These are phyloP conservation scores for Pleochaeta shiraiana DNA, from an alignment of 2,329 filamentous ascomycete genomes.

Conservation along the genomic window DNA sequence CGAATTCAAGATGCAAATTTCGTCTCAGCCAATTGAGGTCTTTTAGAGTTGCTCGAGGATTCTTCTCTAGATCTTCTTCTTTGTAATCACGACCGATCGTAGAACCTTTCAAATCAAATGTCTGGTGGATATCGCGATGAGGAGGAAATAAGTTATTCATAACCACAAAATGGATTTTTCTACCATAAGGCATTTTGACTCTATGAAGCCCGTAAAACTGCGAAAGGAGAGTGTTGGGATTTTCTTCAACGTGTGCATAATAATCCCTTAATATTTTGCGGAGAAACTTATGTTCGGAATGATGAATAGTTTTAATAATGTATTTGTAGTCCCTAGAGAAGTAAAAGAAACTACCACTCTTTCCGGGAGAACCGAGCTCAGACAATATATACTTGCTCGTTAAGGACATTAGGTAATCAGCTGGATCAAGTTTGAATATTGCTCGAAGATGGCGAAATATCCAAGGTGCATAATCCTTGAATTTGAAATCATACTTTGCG, in stretches of 20 bases:
- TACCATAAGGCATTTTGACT: conserved; percentile 94
- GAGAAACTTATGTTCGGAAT: conserved; percentile 76
- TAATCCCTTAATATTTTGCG: conserved; percentile 75
- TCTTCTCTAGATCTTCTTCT: conserved; percentile 70
- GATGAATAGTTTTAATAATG: conserved; percentile 99
- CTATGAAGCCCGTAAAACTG: conserved; percentile 96
- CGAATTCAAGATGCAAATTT: conserved; percentile 68
- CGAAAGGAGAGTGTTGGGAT: conserved; percentile 90
- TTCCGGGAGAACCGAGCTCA: conserved; percentile 88
- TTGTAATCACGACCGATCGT: conserved; percentile 81
- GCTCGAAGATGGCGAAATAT: conserved; percentile 83
- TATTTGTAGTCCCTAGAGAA: conserved; percentile 99
- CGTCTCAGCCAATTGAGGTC: conserved; percentile 91
- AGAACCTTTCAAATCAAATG: conserved; percentile 92
- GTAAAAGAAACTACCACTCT: conserved; percentile 99
- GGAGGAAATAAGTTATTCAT: conserved; percentile 99
- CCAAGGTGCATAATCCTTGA: conserved; percentile 99
- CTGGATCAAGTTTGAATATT: conserved; percentile 80
- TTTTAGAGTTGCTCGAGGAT: conserved; percentile 83
- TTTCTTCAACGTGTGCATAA: conserved; percentile 76
- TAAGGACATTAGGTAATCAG: conserved; percentile 94
- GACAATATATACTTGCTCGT: conserved; percentile 98
- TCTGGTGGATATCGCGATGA: conserved; percentile 91
- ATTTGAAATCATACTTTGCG: conserved; percentile 99
- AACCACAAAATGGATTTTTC: conserved; percentile 98